Evolutionary conservation across 768 basidiomycete species (phyloP), one percentile per base, ranked within the genome.

Genomic region (Ramaria sp.): DNA sequence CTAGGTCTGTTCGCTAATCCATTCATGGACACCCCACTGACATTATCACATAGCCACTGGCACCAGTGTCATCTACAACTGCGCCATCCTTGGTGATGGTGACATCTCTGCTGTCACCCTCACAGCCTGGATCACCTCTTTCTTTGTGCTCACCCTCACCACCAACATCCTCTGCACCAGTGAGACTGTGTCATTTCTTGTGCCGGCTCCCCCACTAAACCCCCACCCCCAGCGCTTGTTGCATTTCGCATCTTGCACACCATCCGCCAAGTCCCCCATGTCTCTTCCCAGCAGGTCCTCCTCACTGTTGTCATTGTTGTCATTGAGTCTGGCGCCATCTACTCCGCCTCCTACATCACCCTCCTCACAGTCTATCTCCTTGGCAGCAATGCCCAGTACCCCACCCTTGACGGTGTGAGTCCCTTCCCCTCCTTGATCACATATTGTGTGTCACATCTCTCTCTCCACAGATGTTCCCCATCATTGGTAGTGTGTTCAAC

Each of bases 401-500:
- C 74, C 47, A 42, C 71, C 33, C 61, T 73, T 15, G 71, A 72
- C 59, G 67, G 70, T 31, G n/a, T n/a, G n/a, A n/a, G n/a, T n/a
- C n/a, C n/a, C n/a, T n/a, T n/a, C n/a, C n/a, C n/a, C n/a, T n/a
- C n/a, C n/a, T n/a, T n/a, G n/a, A n/a, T n/a, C n/a, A n/a, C n/a
- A n/a, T n/a, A n/a, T n/a, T n/a, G n/a, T n/a, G n/a, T n/a, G n/a
- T n/a, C n/a, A n/a, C n/a, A 68, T 52, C 64, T 70, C n/a, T n/a
- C n/a, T n/a, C n/a, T n/a, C n/a, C n/a, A n/a, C n/a, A n/a, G n/a
- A n/a, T n/a, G n/a, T n/a, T n/a, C n/a, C n/a, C n/a, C n/a, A n/a
- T n/a, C n/a, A n/a, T n/a, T n/a, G n/a, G n/a, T n/a, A n/a, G n/a
- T 37, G 72, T 72, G 0, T 74, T 74, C 61, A 71, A 71, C 20